These are phyloP conservation scores for Yarrowia sp. DNA, from an alignment of 805 yeast species.

Conservation along the genomic window DNA sequence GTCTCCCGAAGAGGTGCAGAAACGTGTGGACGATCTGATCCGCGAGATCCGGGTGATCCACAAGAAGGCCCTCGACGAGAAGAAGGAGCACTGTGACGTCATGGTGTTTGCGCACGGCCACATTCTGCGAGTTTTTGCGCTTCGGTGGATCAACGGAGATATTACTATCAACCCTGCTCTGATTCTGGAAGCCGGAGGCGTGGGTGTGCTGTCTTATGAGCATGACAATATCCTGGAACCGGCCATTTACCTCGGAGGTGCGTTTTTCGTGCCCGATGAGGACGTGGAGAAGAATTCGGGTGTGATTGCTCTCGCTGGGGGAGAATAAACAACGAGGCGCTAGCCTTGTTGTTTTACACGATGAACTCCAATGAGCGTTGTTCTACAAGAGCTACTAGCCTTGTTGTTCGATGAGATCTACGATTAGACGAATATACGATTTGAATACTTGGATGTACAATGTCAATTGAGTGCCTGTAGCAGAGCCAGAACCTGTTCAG, in stretches of 20 bases:
- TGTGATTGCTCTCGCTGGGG: neutral
- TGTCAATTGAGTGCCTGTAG: too few species aligned
- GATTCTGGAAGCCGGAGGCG: slow-evolving; percentile 92
- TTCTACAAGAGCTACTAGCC: too few species aligned
- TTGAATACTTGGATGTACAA: too few species aligned
- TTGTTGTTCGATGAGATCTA: too few species aligned
- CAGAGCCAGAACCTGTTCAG: too few species aligned
- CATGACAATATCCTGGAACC: slow-evolving; percentile 87
- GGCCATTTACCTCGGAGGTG: slow-evolving; percentile 83
- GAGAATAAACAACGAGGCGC: neutral
- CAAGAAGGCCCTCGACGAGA: slow-evolving; percentile 46
- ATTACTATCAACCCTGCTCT: slow-evolving; percentile 74
- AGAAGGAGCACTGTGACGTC: slow-evolving; percentile 68
- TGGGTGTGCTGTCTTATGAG: slow-evolving; percentile 89
- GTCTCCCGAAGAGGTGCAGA: slow-evolving; percentile 65
- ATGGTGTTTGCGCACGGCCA: slow-evolving; percentile 94
- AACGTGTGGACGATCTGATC: slow-evolving; percentile 75
- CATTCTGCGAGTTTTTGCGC: slow-evolving; percentile 85
- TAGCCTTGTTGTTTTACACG: too few species aligned
- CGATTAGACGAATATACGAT: too few species aligned
- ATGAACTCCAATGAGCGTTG: too few species aligned
- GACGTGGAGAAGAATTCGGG: slow-evolving; percentile 32
- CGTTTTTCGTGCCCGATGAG: slow-evolving; percentile 64
- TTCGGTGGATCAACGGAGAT: slow-evolving; percentile 78
- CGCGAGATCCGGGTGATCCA: slow-evolving; percentile 62